Evolutionary conservation across 2,329 filamentous ascomycete genomes (phyloP).

Genomic region (Xylariaceae sp.): DNA sequence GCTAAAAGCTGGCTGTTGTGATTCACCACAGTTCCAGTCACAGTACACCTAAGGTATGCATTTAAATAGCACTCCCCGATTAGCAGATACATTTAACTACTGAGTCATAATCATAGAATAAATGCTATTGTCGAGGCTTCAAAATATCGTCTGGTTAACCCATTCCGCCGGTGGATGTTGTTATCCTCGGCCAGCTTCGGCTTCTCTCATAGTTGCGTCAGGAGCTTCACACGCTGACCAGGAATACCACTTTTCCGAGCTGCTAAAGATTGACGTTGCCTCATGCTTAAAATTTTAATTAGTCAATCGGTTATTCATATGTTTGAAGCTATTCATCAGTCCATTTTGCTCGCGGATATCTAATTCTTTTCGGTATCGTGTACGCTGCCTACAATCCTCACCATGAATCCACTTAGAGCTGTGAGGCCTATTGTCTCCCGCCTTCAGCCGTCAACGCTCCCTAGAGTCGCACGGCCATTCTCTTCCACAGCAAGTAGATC

Average conservation of each 20-base stretch:
- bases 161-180: conserved; percentile 7
- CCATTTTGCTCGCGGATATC: not conserved
- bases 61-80: too few species aligned
- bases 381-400: conserved; percentile 16
- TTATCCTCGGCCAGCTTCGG: conserved; percentile 34
- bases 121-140: not conserved
- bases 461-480: conserved; percentile 59
- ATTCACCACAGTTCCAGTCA: too few species aligned
- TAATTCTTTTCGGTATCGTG: not conserved
- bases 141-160: too few species aligned
- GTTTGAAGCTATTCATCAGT: too few species aligned
- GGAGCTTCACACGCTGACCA: conserved; percentile 3
- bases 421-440: conserved; percentile 66
- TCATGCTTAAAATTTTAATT: too few species aligned
- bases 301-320: too few species aligned
- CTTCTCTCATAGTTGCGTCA: conserved; percentile 15
- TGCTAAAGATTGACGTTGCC: too few species aligned
- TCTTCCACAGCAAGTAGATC: conserved; percentile 51
- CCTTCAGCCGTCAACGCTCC: conserved; percentile 63
- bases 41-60: too few species aligned
- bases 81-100: too few species aligned
- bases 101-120: too few species aligned
- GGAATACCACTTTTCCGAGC: too few species aligned
- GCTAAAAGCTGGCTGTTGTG: too few species aligned
- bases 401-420: conserved; percentile 61